Percentiles rank a stretch among this genome's conserved stretches.
Evolutionary conservation across 177 flowering plant genomes (phyloP).

Genomic region (Tripterygium wilfordii): DNA sequence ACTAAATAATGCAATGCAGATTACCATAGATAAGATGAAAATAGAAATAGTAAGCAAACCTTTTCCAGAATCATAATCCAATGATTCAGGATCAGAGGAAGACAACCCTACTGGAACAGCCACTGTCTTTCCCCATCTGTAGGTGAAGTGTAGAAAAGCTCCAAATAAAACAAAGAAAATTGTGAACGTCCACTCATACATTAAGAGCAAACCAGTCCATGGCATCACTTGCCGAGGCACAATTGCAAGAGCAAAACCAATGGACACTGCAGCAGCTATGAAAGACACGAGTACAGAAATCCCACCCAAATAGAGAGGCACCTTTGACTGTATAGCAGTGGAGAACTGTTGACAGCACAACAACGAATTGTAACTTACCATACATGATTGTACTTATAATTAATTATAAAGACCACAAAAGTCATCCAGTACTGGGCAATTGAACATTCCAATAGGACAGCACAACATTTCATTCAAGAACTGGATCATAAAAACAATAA

Average conservation of each 20-base stretch:
- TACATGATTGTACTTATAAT: no score
- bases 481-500: background rate
- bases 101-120: conserved; percentile 44
- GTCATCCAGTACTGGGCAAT: no score
- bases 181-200: conserved; percentile 89
- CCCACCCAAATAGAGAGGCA: conserved; percentile 74
- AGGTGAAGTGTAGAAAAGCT: conserved; percentile 57
- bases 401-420: no score
- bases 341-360: conserved; percentile 32
- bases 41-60: conserved; percentile 34
- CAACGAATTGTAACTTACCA: background rate
- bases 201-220: conserved; percentile 90
- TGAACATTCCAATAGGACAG: background rate
- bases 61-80: conserved; percentile 68
- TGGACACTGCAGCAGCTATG: conserved; percentile 46
- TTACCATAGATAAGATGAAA: no score
- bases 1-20: no score
- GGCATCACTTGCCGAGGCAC: conserved; percentile 95
- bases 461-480: background rate
- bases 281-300: conserved; percentile 62
- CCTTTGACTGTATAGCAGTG: conserved; percentile 42
- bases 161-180: conserved; percentile 64
- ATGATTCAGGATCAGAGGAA: conserved; percentile 36
- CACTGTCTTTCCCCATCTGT: conserved; percentile 60
- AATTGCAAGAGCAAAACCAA: conserved; percentile 54